phyloP scores from a whole-genome alignment of 306 rosid species.

The Castanea crenata region DNA sequence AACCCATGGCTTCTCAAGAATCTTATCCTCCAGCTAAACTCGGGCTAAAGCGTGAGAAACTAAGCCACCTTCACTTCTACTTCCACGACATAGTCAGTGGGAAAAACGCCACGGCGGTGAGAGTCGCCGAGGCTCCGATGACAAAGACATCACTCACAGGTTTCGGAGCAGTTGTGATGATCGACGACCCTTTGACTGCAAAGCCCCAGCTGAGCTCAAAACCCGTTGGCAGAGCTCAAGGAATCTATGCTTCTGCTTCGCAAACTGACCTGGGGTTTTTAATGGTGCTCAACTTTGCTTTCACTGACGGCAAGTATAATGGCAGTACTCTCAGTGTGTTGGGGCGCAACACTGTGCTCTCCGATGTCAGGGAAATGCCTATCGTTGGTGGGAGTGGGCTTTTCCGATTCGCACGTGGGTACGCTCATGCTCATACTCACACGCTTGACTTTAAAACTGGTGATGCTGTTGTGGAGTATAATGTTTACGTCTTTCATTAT shows the following conservation, averaged over 20 bases:
- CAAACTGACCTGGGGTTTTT: slow-evolving; percentile 37
- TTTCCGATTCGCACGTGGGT: slow-evolving; percentile 74
- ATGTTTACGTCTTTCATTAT: slow-evolving; percentile 58
- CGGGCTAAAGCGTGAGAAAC: slow-evolving; percentile 33
- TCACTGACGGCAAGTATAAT: slow-evolving; percentile 51
- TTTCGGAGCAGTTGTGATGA: slow-evolving; percentile 52
- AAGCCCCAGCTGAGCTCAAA: slow-evolving; percentile 38
- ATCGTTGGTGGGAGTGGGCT: slow-evolving; percentile 66
- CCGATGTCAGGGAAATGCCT: slow-evolving; percentile 61
- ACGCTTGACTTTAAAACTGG: slow-evolving; percentile 2
- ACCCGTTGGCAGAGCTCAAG: slow-evolving; percentile 60
- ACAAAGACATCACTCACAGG: slow-evolving; percentile 19
- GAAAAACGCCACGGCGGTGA: slow-evolving; percentile 37
- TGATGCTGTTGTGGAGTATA: slow-evolving; percentile 62
- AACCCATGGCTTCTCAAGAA: slow-evolving; percentile 6
- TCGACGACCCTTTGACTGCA: slow-evolving; percentile 57
- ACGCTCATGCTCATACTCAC: slow-evolving; percentile 41
- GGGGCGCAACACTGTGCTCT: slow-evolving; percentile 43
- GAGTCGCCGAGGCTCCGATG: slow-evolving; percentile 34
- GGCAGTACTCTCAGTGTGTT: slow-evolving; percentile 58
- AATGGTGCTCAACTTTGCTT: slow-evolving; percentile 56
- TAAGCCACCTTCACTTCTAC: slow-evolving; percentile 52
- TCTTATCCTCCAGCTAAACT: slow-evolving; percentile 13
- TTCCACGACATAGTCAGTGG: slow-evolving; percentile 54
- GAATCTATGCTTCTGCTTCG: slow-evolving; percentile 60